Evolutionary conservation across 2,329 filamentous ascomycete species (phyloP).

Genomic region (Alternaria triticimaculans): DNA sequence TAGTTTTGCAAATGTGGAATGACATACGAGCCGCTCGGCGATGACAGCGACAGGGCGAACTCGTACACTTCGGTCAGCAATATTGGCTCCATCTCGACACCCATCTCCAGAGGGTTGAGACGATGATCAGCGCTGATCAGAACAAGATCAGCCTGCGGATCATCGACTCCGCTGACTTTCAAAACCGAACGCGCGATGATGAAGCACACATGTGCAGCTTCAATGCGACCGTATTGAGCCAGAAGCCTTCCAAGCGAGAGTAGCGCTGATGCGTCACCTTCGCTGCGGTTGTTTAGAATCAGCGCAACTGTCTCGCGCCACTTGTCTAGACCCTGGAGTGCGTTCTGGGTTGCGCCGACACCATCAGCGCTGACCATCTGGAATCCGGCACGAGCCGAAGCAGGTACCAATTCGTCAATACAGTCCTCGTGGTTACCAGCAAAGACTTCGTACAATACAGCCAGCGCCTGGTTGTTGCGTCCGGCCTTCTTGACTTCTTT

Average conservation of each 20-base stretch:
- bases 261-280: conserved; percentile 78
- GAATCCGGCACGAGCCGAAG: conserved; percentile 88
- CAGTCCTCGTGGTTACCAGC: conserved; percentile 94
- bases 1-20: conserved; percentile 87
- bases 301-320: conserved; percentile 91
- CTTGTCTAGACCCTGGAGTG: conserved; percentile 84
- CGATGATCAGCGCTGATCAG: conserved; percentile 85
- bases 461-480: conserved; percentile 83
- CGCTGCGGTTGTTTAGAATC: conserved; percentile 85
- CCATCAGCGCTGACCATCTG: conserved; percentile 80
- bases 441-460: conserved; percentile 90
- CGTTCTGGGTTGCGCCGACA: conserved; percentile 69
- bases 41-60: conserved; percentile 78
- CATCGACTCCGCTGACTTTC: conserved; percentile 82
- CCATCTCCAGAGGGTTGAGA: conserved; percentile 72
- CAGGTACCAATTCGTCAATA: conserved; percentile 92
- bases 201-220: conserved; percentile 94
- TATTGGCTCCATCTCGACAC: conserved; percentile 83
- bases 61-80: conserved; percentile 96
- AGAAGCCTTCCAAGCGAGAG: conserved; percentile 82
- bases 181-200: conserved; percentile 77
- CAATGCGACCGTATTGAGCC: conserved; percentile 81
- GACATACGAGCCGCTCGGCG: conserved; percentile 57
- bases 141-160: conserved; percentile 78
- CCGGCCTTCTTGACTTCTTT: conserved; percentile 88